Evolutionary conservation across 2,329 filamentous ascomycete genomes (phyloP).

Genomic region (Drechslera avenae): DNA sequence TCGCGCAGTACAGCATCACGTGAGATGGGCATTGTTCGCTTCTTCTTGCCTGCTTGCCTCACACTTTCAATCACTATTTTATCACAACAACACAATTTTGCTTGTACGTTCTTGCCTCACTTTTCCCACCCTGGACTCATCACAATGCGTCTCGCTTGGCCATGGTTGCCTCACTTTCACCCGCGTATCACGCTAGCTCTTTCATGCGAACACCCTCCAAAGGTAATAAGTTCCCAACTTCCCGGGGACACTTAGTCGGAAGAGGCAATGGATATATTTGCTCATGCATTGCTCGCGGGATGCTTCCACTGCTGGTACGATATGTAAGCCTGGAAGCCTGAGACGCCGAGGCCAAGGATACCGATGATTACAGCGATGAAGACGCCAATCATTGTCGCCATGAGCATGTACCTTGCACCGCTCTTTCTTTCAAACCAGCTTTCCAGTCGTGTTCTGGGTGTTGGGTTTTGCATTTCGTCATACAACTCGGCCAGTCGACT

Average conservation of each 20-base stretch:
- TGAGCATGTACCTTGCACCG: slow-evolving; percentile 36
- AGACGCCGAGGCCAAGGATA: slow-evolving; percentile 29
- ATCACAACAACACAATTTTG: too few relatives aligned
- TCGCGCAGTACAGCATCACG: too few relatives aligned
- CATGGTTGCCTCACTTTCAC: background rate
- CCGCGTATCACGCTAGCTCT: background rate
- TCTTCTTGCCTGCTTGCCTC: too few relatives aligned
- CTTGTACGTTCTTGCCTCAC: too few relatives aligned
- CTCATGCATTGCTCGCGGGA: slow-evolving; percentile 16
- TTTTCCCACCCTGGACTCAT: background rate
- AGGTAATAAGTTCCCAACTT: too few relatives aligned
- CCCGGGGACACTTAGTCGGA: too few relatives aligned
- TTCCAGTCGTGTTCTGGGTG: slow-evolving; percentile 26
- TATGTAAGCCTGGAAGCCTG: slow-evolving; percentile 41
- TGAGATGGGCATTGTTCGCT: too few relatives aligned
- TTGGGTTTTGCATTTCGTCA: slow-evolving; percentile 31
- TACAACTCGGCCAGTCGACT: slow-evolving; percentile 26
- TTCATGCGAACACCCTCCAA: background rate
- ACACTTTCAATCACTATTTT: too few relatives aligned
- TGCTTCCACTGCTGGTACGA: slow-evolving; percentile 43
- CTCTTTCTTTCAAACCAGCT: slow-evolving; percentile 36
- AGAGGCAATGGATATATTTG: too few relatives aligned
- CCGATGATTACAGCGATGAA: slow-evolving; percentile 37
- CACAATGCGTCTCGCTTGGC: background rate
- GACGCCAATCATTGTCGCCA: slow-evolving; percentile 40